Base-by-base conservation (phyloP, 768 basidiomycete genomes). In the Termitomyces titanicus region DNA sequence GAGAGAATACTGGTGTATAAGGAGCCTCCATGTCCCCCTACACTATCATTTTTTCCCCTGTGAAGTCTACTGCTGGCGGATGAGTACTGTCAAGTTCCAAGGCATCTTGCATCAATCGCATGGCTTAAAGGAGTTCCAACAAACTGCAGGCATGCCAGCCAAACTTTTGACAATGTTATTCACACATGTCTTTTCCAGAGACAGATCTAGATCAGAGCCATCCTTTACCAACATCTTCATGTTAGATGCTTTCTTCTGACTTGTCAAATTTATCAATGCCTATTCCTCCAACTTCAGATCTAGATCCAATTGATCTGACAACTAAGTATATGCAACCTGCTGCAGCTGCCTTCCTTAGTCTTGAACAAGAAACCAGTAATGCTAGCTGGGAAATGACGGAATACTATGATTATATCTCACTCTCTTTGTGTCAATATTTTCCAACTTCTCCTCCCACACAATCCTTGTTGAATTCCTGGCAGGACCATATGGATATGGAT, bases 121-220 rank as follows among this genome's bases (percentile, higher is more conserved):
- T 72, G 22, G 64, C 61, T 45, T 71, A 73, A 56, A 64, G 63
- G 20, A 72, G 70, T 50, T 68, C 70, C 38, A 67, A 66, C 44
- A 67, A 73, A 56, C 50, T 59, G 53, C 66, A 70, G 54, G 47
- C 67, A 31, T 65, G 67, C 51, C 70, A 63, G 48, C 65, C 62
- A 55, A 59, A 58, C 31, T 61, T 69, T 63, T 60, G 66, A 29
- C 65, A 66, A 44, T 64, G n/a, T n/a, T n/a, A n/a, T n/a, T n/a
- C n/a, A n/a, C n/a, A 68, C 47, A 66, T 74, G 47, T 72, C 73
- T 13, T 72, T 73, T 22, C 72, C 74, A 37, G 71, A 76, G 51
- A 62, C 60, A 43, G 74, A 72, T 34, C 29, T 29, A 29, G 29
- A 29, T 29, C 29, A 29, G 29, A 39, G 38, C 43, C 38, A 61